Evolutionary conservation across 2,329 filamentous ascomycete species (phyloP), one percentile per base, ranked within the genome.

Genomic region (Neonectria neomacrospora): DNA sequence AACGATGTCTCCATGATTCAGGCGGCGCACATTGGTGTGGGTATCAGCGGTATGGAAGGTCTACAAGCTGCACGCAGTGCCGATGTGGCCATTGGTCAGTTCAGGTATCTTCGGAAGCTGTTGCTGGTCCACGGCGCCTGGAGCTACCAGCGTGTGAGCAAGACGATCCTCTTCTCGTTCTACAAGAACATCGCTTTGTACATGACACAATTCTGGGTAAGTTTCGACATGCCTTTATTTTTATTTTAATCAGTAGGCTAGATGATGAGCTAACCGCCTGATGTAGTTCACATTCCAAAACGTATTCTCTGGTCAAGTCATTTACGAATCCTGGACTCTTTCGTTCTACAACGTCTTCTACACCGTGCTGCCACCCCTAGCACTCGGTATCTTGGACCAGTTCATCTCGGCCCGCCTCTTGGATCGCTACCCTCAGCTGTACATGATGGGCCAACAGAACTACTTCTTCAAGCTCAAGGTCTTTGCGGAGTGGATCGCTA

Each of bases 1-100:
- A 99, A 99, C 80, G 96, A 99, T 75, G 96, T 99, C n/a, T 97
- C 95, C 18, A 99, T 99, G 96, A 99, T 99, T 58, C 96, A 99
- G 82, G 96, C 96, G 11, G 96, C 96, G 12, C 96, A 99, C 77
- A 97, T 99, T 68, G 96, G 96, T 68, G 93, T 99, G 47, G 96
- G 96, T 79, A 99, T 99, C 78, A 97, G 94, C 75, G 96, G 96
- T 79, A 88, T 97, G 68, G 96, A 99, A 85, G 96, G 96, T 85
- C 88, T 99, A 1, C 96, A 99, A 80, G 96, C 96, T 50, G 96
- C 96, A 51, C 90, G 96, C 74, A 97, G 94, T 73, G 96, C 96
- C 61, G 96, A 99, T 80, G 93, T 99, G 50, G 90, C 94, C 9
- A 97, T 99, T 76, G 96, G 89, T 1, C 96, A 99, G 78, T 99